Percentiles rank a stretch among this genome's conserved stretches.
Evolutionary conservation across 768 basidiomycete species (phyloP).

Genomic region (Russula brevipes): DNA sequence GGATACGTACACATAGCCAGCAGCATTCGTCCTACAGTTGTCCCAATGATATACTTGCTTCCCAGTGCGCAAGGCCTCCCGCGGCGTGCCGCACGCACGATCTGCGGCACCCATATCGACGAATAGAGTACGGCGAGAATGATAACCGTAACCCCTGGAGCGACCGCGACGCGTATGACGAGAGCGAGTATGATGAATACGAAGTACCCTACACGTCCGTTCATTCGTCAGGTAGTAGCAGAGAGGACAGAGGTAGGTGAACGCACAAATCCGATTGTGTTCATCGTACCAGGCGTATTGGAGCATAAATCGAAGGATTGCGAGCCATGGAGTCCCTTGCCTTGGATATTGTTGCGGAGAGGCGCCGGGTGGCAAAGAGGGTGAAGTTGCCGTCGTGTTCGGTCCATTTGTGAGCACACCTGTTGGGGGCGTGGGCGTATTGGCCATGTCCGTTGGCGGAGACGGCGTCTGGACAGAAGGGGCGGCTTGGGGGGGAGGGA

Average conservation of each 20-base stretch:
- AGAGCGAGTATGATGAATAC: conserved; percentile 65
- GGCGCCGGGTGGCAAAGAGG: conserved; percentile 6
- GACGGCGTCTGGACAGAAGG: conserved; percentile 17
- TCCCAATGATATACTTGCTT: conserved; percentile 70
- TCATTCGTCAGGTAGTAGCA: conserved; percentile 5
- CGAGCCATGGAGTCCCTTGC: conserved; percentile 18
- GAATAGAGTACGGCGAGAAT: conserved; percentile 69
- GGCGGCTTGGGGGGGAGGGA: conserved; percentile 24
- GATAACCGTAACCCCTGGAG: conserved; percentile 57
- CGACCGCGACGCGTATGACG: conserved; percentile 68
- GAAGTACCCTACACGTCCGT: conserved; percentile 47
- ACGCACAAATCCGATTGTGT: conserved; percentile 65
- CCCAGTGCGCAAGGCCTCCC: conserved; percentile 66
- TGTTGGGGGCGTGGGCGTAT: background rate
- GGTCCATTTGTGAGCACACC: conserved; percentile 3
- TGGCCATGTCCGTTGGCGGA: conserved; percentile 9
- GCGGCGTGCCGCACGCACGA: conserved; percentile 66
- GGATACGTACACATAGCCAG: conserved; percentile 64
- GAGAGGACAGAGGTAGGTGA: background rate
- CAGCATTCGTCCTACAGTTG: conserved; percentile 63
- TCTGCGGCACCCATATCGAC: conserved; percentile 81
- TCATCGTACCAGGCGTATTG: conserved; percentile 63
- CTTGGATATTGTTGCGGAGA: conserved; percentile 27
- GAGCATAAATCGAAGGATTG: conserved; percentile 47
- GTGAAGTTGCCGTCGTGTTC: conserved; percentile 17